Evolutionary conservation across 1,139 yeast species (phyloP).

Genomic region (Lipomyces yarrowii): DNA sequence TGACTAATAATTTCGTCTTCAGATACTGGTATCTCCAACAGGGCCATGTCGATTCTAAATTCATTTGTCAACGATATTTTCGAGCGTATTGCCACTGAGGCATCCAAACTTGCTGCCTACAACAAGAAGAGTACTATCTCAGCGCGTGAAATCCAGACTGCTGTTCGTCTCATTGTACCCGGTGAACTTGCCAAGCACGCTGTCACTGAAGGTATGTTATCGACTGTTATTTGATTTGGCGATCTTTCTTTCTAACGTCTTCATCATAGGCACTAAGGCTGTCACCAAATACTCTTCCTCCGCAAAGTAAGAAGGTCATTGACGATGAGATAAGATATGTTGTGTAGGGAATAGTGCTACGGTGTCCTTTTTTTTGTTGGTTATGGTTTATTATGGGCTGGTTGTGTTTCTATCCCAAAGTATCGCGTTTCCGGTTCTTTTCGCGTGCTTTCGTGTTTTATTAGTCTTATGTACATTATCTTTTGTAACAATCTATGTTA

Average conservation of each 20-base stretch:
- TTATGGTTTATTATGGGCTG: constrained; percentile 19
- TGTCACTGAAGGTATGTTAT: constrained; percentile 7
- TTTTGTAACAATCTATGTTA: neutral
- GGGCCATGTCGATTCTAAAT: constrained; percentile 99
- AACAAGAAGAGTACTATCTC: constrained; percentile 99
- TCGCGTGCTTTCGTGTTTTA: constrained; percentile 17
- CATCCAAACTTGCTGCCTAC: constrained; percentile 99
- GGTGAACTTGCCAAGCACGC: constrained; percentile 92
- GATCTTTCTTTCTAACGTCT: neutral
- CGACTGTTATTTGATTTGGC: neutral
- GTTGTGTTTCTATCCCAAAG: constrained; percentile 6
- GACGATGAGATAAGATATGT: neutral
- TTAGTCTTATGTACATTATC: constrained; percentile 12
- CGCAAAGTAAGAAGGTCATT: constrained; percentile 21
- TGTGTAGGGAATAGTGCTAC: constrained; percentile 2
- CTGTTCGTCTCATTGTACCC: constrained; percentile 97
- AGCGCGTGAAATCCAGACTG: constrained; percentile 99
- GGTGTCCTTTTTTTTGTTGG: constrained; percentile 20
- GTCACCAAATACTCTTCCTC: constrained; percentile 96
- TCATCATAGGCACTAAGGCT: constrained; percentile 90
- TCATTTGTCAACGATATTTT: constrained; percentile 93
- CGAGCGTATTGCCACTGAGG: constrained; percentile 96
- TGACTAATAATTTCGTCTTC: constrained; percentile 5
- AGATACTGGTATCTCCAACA: constrained; percentile 98
- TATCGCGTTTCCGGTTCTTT: constrained; percentile 7